A percentile compares a stretch with the other conserved stretches of the same genome.
Conservation (phyloP, 805 yeast genomes). For the Hyphopichia homilentoma region DNA sequence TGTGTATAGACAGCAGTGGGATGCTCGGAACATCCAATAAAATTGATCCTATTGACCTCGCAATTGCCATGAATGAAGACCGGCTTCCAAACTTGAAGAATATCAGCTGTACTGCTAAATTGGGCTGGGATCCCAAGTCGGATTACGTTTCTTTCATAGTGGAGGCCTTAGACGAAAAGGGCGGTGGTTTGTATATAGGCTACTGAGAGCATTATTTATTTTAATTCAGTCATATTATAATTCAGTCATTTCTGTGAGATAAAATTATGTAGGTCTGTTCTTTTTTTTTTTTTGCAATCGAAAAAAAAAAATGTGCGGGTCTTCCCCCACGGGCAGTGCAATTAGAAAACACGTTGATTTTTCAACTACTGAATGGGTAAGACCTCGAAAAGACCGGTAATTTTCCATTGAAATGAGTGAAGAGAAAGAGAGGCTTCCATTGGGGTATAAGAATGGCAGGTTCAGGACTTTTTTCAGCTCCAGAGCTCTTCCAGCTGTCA, state of each 20-base stretch:
- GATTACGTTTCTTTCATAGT: conserved; percentile 48
- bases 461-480: conserved; percentile 1
- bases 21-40: conserved; percentile 79
- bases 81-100: conserved; percentile 65
- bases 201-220: too few relatives aligned
- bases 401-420: too few relatives aligned
- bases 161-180: conserved; percentile 66
- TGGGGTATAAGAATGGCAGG: conserved; percentile 1
- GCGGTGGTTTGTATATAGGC: conserved; percentile 69
- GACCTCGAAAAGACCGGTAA: too few relatives aligned
- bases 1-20: conserved; percentile 82
- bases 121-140: conserved; percentile 76
- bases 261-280: too few relatives aligned
- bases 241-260: too few relatives aligned
- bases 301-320: too few relatives aligned
- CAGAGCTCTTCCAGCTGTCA: background rate
- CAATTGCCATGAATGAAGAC: conserved; percentile 76
- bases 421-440: background rate
- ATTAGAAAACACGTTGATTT: too few relatives aligned
- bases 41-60: conserved; percentile 83
- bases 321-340: too few relatives aligned
- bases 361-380: too few relatives aligned
- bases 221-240: too few relatives aligned
- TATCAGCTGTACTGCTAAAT: conserved; percentile 64
- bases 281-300: too few relatives aligned